Base-by-base conservation (phyloP, 805 yeast species). In the Cephaloascus albidus region DNA sequence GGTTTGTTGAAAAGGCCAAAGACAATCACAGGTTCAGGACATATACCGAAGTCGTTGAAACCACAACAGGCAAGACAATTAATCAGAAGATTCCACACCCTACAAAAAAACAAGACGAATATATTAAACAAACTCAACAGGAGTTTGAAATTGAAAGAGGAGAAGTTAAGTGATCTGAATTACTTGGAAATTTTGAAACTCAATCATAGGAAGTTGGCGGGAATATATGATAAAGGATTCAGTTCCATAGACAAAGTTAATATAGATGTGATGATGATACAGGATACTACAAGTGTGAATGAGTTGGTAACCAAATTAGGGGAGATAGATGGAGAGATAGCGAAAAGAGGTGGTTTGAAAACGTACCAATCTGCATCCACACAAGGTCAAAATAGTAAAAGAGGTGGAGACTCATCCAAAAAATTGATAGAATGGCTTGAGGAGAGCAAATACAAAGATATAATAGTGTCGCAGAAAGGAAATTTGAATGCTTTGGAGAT, bases 341-440 rank as follows among this genome's bases (percentile, higher is more conserved):
- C 63, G 6, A 68, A 63, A 33, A 64, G 78, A 34, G 97, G 96
- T 0, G 97, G 96, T 0, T 55, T 90, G 2, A 70, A 76, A 37
- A 74, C 75, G 10, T 90, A 90, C 55, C 98, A 90, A 52, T 58
- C 69, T 17, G 97, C 97, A 0, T 85, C 96, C 2, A 73, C 83
- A 1, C 76, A 78, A 38, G 98, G 98, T 0, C 98, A 90, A 51
- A 74, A 76, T 42, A 54, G 58, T 0, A 69, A 70, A 36, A 57
- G 97, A 45, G 97, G 98, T 0, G 95, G 96, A 2, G 98, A 90
- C 53, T 86, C 96, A 0, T 87, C 96, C 2, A 85, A 81, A 47
- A 67, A 79, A 50, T 61, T 90, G 35, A 70, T 86, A n/a, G 74
- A 78, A 40, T 86, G 94, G 89, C 58, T 86, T 4, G 61, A 64